Base-by-base conservation (phyloP, 2,329 filamentous ascomycete genomes). In the Zymoseptoria tritici region DNA sequence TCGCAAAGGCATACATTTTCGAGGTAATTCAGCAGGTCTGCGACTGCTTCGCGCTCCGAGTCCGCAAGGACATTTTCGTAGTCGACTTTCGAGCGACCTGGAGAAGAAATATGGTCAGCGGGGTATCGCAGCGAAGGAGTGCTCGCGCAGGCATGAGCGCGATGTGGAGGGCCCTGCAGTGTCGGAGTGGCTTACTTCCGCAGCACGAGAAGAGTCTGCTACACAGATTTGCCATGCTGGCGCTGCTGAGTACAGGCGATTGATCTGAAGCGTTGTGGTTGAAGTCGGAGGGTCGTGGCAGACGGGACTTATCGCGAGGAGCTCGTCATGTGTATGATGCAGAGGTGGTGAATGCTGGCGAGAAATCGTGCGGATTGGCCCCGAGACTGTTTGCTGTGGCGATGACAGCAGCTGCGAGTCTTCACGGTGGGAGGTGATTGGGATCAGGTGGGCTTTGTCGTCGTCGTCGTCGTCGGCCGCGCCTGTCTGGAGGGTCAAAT, bases 41-140 rank as follows among this genome's bases (percentile, higher is more conserved):
- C 92, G 58, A 99, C 94, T 58, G 94, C 94, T 79, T 97, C 94
- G 71, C 94, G 86, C 79, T 99, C 94, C 78, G 89, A 96, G 73
- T 99, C 94, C 70, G 92, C 92, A 63, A 99, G 84, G 56, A 71
- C 70, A 63, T 71, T 71, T 24, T 71, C 69, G 59, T 79, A 75
- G 68, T 76, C 78, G 68, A 78, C 77, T 65, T 75, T 77, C 52
- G 73, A 77, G 66, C 77, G 77, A 66, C 72, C 78, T 79, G 66
- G 9, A 22, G 36, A 21, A 52, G 50, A 9, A 19, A 22, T 22
- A 11, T 19, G 52, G 22, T 53, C 26, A 49, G 54, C 54, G 21
- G n/a, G 50, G 21, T 52, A 9, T 22, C 16, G 50, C 50, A 26
- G 50, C 20, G 19, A n/a, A 22, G 50, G 13, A 11, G 24, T n/a